A percentile compares a stretch with the other conserved stretches of the same genome.
Conservation (phyloP, 169 alveolate genomes). For the Plasmodium cynomolgi region DNA sequence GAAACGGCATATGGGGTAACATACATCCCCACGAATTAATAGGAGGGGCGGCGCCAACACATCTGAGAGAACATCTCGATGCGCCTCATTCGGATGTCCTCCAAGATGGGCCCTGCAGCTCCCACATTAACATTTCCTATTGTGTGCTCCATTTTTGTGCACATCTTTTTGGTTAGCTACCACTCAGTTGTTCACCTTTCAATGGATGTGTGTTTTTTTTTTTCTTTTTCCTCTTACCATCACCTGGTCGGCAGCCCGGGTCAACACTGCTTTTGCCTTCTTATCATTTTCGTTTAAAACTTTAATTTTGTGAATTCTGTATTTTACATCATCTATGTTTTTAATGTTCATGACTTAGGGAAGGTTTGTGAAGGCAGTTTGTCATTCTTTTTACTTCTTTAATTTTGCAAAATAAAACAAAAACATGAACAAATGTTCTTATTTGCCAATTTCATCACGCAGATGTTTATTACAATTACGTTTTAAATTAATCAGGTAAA, state of each 20-base stretch:
- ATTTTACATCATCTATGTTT: conserved; percentile 59
- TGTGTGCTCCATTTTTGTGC: not conserved
- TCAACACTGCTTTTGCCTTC: conserved; percentile 51
- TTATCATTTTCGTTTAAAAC: conserved; percentile 60
- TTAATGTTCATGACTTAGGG: conserved; percentile 35
- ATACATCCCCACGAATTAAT: not conserved
- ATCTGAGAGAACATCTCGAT: not conserved
- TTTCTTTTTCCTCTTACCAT: conserved; percentile 8
- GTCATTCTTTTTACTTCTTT: not conserved
- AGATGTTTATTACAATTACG: not conserved
- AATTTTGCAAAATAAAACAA: not conserved
- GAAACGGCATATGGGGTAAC: not conserved
- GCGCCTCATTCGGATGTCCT: not conserved
- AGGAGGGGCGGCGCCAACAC: not conserved
- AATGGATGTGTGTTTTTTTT: not conserved
- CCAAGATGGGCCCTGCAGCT: not conserved
- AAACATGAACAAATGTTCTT: not conserved
- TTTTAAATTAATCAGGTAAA: not conserved
- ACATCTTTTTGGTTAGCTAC: not conserved
- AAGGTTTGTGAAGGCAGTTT: not conserved
- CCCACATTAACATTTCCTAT: not conserved
- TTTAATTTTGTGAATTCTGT: conserved; percentile 48
- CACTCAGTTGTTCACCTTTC: not conserved
- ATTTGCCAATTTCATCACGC: not conserved
- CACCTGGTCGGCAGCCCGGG: conserved; percentile 62